Evolutionary conservation across 345 rosid species (phyloP), one percentile per base, ranked within the genome.

Genomic region (Camelina hispida): DNA sequence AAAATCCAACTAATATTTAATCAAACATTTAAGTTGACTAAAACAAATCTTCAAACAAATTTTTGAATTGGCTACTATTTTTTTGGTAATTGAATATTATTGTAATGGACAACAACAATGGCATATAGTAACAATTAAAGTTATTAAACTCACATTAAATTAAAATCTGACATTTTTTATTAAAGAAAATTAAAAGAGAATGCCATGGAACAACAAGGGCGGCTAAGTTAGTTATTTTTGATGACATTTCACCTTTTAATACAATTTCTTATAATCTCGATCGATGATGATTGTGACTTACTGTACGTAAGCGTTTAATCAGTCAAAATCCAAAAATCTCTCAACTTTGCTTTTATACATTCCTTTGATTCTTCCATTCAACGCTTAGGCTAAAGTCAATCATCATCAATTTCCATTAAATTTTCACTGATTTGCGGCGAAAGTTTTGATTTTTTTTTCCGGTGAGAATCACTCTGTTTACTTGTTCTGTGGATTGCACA

Each of bases 241-340:
- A 9, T 28, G 62, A 38, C 43, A 55, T 35, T 25, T 37, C 18
- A 42, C 3, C 35, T 22, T 14, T 37, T 40, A 9, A n/a, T 73
- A 56, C 50, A 64, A 20, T 35, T 44, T 2, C 5, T 47, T 58
- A 65, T 17, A 6, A 47, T 3, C 1, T 3, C 1, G 3, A 47
- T 59, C 62, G 13, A 51, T 51, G 73, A 51, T 51, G 73, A 53
- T 68, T 5, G 73, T 58, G 46, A 75, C 62, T 67, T 9, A 58
- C 14, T 58, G 44, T 51, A 15, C 69, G 62, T 76, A 5, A 20
- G 65, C 70, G 70, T 76, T 76, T 76, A 76, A 2, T 46, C 42
- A 54, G 75, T 76, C 80, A 69, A 69, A 76, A 76, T 3, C 56
- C 17, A 28, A 18, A 67, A 44, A 8, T 7, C 7, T 35, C 73